Percentiles rank a stretch among this genome's conserved stretches.
phyloP scores from a whole-genome alignment of 1,284 basidiomycete species.

The Coniferiporia weirii region DNA sequence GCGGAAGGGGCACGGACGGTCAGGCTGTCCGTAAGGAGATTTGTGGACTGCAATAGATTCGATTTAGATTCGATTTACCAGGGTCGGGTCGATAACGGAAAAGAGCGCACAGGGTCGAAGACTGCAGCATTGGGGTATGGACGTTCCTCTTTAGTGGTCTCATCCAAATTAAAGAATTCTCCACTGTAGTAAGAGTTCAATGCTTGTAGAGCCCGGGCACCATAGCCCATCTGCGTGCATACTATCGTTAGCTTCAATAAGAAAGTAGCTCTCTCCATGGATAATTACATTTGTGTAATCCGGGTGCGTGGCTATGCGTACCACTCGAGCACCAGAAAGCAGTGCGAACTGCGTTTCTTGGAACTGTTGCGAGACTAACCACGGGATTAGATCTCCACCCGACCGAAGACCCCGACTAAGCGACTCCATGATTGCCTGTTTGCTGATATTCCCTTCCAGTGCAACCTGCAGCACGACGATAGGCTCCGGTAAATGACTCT shows the following conservation, averaged over 20 bases:
- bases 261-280: neutral
- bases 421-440: slow-evolving; percentile 82
- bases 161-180: slow-evolving; percentile 87
- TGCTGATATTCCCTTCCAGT: slow-evolving; percentile 90
- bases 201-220: slow-evolving; percentile 84
- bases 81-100: neutral
- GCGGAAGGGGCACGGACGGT: slow-evolving; percentile 67
- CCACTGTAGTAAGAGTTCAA: slow-evolving; percentile 91
- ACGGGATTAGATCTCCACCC: slow-evolving; percentile 97
- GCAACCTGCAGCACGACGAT: slow-evolving; percentile 95
- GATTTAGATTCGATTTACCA: neutral
- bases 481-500: slow-evolving; percentile 84
- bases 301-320: slow-evolving; percentile 95
- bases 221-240: slow-evolving; percentile 85
- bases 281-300: slow-evolving; percentile 80
- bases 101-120: slow-evolving; percentile 52
- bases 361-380: slow-evolving; percentile 94
- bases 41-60: slow-evolving; percentile 31
- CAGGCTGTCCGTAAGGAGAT: slow-evolving; percentile 71
- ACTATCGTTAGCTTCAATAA: slow-evolving; percentile 14
- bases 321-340: slow-evolving; percentile 88
- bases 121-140: slow-evolving; percentile 58
- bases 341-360: slow-evolving; percentile 94
- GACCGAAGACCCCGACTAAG: slow-evolving; percentile 75
- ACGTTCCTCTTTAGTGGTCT: slow-evolving; percentile 50